Conservation (phyloP, 805 yeast species). For the Wickerhamomyces subpelliculosus region DNA sequence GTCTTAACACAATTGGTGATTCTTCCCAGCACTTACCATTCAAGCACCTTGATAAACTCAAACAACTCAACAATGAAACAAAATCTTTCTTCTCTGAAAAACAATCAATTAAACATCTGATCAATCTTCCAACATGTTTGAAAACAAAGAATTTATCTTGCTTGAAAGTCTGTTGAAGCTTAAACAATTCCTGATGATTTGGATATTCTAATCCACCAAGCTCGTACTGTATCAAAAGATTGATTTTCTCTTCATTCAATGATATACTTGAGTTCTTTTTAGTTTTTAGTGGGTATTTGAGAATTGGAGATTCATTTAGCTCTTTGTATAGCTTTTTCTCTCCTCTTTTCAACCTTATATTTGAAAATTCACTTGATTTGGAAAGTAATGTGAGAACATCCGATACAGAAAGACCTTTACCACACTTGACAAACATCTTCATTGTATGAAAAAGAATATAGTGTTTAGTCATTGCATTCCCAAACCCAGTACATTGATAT, state of each 20-base stretch:
- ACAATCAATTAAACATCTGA: slow-evolving; percentile 38
- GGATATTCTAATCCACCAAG: slow-evolving; percentile 45
- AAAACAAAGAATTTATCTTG: slow-evolving; percentile 39
- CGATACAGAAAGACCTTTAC: slow-evolving; percentile 12
- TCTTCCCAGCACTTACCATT: slow-evolving; percentile 47
- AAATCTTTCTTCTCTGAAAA: slow-evolving; percentile 35
- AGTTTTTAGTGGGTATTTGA: slow-evolving; percentile 28
- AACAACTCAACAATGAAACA: slow-evolving; percentile 30
- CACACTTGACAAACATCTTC: slow-evolving; percentile 24
- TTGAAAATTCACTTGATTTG: slow-evolving; percentile 33
- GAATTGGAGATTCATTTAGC: slow-evolving; percentile 32
- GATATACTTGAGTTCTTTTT: slow-evolving; percentile 22
- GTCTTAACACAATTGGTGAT: slow-evolving; percentile 36
- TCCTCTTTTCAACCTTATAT: slow-evolving; percentile 31
- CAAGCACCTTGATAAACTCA: slow-evolving; percentile 33
- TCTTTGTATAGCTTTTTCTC: slow-evolving; percentile 40
- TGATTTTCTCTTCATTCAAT: slow-evolving; percentile 30
- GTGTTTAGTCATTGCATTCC: slow-evolving; percentile 42
- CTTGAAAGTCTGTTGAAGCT: slow-evolving; percentile 30
- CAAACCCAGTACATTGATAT: slow-evolving; percentile 32
- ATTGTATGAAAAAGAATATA: slow-evolving; percentile 40
- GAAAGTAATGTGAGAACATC: slow-evolving; percentile 24
- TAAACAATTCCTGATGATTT: slow-evolving; percentile 31
- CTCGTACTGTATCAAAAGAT: slow-evolving; percentile 40
- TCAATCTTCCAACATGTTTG: slow-evolving; percentile 34